Conservation (phyloP, 768 basidiomycete species). For the Amanita rubescens region DNA sequence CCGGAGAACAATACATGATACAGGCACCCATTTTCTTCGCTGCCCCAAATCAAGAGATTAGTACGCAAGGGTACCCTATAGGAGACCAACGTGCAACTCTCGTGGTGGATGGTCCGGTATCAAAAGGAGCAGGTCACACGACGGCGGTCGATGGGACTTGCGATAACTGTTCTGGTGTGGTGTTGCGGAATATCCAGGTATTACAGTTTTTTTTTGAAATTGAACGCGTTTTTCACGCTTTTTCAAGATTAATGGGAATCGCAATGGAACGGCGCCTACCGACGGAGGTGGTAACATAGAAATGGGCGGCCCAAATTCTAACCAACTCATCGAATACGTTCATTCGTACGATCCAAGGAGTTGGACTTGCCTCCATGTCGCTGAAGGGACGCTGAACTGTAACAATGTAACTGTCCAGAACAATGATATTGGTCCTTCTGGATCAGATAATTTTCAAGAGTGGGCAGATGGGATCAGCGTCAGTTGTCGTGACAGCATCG, state of each 20-base stretch:
- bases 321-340: slow-evolving; percentile 73
- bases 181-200: slow-evolving; percentile 68
- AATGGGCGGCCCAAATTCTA: slow-evolving; percentile 68
- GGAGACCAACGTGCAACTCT: slow-evolving; percentile 62
- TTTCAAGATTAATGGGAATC: slow-evolving; percentile 65
- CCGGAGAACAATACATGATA: slow-evolving; percentile 51
- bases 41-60: slow-evolving; percentile 71
- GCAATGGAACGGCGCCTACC: slow-evolving; percentile 44
- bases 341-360: slow-evolving; percentile 68
- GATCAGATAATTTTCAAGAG: slow-evolving; percentile 52
- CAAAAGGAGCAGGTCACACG: slow-evolving; percentile 59
- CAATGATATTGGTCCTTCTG: slow-evolving; percentile 80
- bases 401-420: slow-evolving; percentile 60
- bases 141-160: slow-evolving; percentile 70
- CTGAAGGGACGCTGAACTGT: slow-evolving; percentile 62
- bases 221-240: background rate
- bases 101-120: slow-evolving; percentile 56
- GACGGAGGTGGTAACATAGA: slow-evolving; percentile 74
- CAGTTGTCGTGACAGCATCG: slow-evolving; percentile 52
- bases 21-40: slow-evolving; percentile 61
- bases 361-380: slow-evolving; percentile 79
- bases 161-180: slow-evolving; percentile 47
- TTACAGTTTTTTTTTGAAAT: background rate
- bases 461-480: slow-evolving; percentile 84
- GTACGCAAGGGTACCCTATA: slow-evolving; percentile 68